A percentile compares a stretch with the other conserved stretches of the same genome.
Conservation (phyloP, 2,329 filamentous ascomycete species). For the Trichoderma aggressivum region DNA sequence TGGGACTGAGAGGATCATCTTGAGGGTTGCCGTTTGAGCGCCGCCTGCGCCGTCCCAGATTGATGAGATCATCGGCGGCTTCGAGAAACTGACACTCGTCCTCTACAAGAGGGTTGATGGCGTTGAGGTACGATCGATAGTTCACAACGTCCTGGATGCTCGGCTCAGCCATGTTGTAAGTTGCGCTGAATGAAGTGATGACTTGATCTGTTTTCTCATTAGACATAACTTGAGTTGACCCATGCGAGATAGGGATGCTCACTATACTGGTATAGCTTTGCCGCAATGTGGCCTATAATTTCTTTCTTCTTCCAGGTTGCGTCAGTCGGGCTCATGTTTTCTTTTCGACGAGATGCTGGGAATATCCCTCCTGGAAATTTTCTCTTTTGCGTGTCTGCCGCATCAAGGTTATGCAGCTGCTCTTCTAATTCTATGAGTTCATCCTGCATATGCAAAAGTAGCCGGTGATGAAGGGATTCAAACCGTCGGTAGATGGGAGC, state of each 20-base stretch:
- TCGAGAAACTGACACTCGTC: conserved; percentile 60
- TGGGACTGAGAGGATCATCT: conserved; percentile 26
- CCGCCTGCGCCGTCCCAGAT: conserved; percentile 23
- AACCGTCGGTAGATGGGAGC: conserved; percentile 79
- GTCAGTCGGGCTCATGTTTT: conserved; percentile 52
- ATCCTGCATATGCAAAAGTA: conserved; percentile 80
- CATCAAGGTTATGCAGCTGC: conserved; percentile 67
- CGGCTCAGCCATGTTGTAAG: conserved; percentile 49
- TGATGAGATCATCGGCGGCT: conserved; percentile 52
- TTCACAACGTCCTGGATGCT: conserved; percentile 44
- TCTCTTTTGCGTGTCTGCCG: conserved; percentile 48
- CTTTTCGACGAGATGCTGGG: conserved; percentile 59
- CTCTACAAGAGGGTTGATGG: conserved; percentile 53
- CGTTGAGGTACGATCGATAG: conserved; percentile 53
- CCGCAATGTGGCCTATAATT: conserved; percentile 59
- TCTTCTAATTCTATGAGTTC: conserved; percentile 79
- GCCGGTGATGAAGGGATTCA: conserved; percentile 73
- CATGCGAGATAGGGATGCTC: conserved; percentile 28
- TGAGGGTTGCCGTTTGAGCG: conserved; percentile 15
- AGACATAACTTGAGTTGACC: background rate
- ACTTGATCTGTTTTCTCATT: conserved; percentile 47
- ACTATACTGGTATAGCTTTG: conserved; percentile 68
- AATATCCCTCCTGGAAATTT: conserved; percentile 42
- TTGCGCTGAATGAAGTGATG: conserved; percentile 54
- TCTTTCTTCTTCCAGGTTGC: conserved; percentile 59